Percentiles rank a stretch among this genome's conserved stretches.
Evolutionary conservation across 495 filamentous ascomycete species (phyloP).

Genomic region (Xylaria telfairii): DNA sequence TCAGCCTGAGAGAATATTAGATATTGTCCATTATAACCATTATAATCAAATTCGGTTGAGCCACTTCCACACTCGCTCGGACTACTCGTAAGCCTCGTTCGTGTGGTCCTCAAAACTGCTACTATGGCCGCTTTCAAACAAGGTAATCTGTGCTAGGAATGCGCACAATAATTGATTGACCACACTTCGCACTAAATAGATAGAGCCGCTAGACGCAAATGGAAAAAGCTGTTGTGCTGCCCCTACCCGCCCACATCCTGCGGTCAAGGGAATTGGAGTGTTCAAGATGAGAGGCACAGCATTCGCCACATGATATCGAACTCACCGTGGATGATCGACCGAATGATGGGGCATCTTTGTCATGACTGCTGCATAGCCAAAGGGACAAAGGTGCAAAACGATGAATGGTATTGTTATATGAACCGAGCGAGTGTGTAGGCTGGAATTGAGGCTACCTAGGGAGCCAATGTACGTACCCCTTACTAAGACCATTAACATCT

Average conservation of each 20-base stretch:
- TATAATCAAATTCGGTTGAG: not conserved
- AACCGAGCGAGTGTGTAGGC: conserved; percentile 37
- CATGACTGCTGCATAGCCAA: not conserved
- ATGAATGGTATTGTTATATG: conserved; percentile 16
- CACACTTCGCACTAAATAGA: not conserved
- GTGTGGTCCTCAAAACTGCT: not conserved
- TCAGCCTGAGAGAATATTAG: conserved; percentile 55
- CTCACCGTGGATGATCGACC: not conserved
- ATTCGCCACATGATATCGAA: not conserved
- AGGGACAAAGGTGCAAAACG: conserved; percentile 1
- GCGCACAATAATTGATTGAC: not conserved
- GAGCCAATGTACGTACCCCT: conserved; percentile 99
- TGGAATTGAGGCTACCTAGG: conserved; percentile 66
- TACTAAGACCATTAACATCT: conserved; percentile 88
- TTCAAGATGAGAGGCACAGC: not conserved
- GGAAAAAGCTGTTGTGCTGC: not conserved
- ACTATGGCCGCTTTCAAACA: not conserved
- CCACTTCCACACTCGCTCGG: conserved; percentile 41
- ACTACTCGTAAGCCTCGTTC: conserved; percentile 13
- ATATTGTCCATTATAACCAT: conserved; percentile 8
- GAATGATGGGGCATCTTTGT: not conserved
- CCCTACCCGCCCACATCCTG: not conserved
- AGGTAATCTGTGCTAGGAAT: not conserved
- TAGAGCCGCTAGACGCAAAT: conserved; percentile 11
- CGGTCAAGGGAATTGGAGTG: not conserved